Base-by-base conservation (phyloP, 31 red algal genomes). In the Endocladia muricata region DNA sequence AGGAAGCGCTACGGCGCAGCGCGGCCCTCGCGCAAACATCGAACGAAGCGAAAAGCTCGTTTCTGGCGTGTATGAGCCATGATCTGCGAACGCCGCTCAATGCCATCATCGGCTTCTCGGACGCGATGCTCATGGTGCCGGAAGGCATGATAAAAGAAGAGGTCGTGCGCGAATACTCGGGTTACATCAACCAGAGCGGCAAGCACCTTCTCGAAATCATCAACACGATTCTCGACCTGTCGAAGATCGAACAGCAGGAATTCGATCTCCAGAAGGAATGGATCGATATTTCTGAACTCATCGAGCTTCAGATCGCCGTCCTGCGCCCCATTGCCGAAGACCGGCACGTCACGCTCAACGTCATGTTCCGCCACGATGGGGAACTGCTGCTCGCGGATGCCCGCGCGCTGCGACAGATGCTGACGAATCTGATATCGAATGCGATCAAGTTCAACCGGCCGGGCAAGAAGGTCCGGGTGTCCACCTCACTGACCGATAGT, bases 31-130 rank as follows among this genome's bases (percentile, higher is more conserved):
- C 59, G 9, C 13, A 63, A 31, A 63, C 9, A 9, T 9, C 59
- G 13, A 63, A 63, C 23, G 59, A 9, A 8, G 13, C 9, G 59
- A 63, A 63, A 63, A 19, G 13, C 23, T 9, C 9, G 9, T 63
- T 63, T 31, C 59, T 63, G 15, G 59, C 59, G 9, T 63, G 13
- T 23, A 63, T 63, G 13, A 63, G 59, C 59, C 59, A 63, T 63
- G 59, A 63, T 19, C 9, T 63, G 9, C 59, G 59, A 11, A 63
- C 59, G 59, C 59, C 59, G 15, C 59, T 63, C 15, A 63, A 63
- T 31, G 59, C 59, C 21, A 63, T 63, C 59, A 63, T 63, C 59
- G 59, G 59, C 21, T 63, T 63, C 23, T 63, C 59, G 59, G 59
- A 63, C 9, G 59, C 23, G 59, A 63, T 63, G 59, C 9, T 63